A percentile compares a stretch with the other conserved stretches of the same genome.
These are phyloP conservation scores for Rhododendron simsii DNA, from an alignment of 148 eudicot species.

Conservation along the genomic window DNA sequence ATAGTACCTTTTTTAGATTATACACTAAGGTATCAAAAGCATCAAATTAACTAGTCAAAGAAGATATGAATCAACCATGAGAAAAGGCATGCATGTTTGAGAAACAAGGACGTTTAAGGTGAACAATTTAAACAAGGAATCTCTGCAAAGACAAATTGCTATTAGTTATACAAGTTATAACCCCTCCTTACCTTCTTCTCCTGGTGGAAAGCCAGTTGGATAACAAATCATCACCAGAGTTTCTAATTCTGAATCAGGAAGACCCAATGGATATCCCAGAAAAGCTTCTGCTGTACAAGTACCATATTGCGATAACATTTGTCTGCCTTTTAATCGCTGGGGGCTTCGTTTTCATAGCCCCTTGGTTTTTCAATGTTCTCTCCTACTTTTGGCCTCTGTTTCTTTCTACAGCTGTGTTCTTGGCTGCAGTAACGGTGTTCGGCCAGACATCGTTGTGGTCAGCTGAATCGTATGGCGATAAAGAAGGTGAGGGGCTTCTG, in stretches of 20 bases:
- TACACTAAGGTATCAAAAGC: neutral
- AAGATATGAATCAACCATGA: neutral
- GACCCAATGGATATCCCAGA: constrained; percentile 24
- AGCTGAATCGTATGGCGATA: constrained; percentile 15
- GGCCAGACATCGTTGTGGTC: constrained; percentile 11
- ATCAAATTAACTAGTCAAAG: neutral
- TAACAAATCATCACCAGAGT: neutral
- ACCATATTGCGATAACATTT: constrained; percentile 13
- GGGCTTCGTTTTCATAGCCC: neutral
- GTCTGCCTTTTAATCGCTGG: constrained; percentile 12
- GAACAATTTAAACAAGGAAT: constrained; percentile 19
- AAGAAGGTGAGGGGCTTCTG: constrained; percentile 22
- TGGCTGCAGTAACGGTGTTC: constrained; percentile 17
- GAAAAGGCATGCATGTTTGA: constrained; percentile 1
- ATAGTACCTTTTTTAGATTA: neutral
- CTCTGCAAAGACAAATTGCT: constrained; percentile 2
- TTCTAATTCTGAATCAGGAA: neutral
- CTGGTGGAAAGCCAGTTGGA: neutral
- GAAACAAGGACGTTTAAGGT: neutral
- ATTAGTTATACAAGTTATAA: neutral
- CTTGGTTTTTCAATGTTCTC: constrained; percentile 18
- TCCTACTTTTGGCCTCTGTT: constrained; percentile 40
- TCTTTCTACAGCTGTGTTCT: constrained; percentile 29
- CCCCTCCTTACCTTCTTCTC: neutral
- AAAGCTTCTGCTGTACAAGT: constrained; percentile 25